Evolutionary conservation across 2,329 filamentous ascomycete species (phyloP), one percentile per base, ranked within the genome.

Genomic region (Apiospora sp.): DNA sequence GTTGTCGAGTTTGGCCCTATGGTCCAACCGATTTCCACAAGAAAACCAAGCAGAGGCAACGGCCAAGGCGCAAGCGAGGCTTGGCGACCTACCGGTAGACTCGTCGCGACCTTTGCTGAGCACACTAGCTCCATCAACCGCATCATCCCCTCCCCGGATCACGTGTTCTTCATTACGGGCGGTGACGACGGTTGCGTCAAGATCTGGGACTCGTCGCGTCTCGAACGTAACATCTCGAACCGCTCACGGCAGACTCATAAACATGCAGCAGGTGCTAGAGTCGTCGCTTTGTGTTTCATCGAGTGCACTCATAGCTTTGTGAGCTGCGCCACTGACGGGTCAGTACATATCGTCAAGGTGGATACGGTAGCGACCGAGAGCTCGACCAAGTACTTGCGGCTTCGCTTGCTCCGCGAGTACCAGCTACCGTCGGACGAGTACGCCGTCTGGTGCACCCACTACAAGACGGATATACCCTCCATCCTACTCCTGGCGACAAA

Each of bases 261-360:
- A 72, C 94, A 98, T 77, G 89, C 88, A 0, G 83, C 89, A 0
- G 92, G 92, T 1, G 89, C 92, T 0, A 92, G 90, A 73, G 93
- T 98, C 2, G 91, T 94, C 43, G 92, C 94, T 19, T 82, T 99
- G 30, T 95, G 94, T 77, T 98, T 99, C 80, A 90, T 99, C 51
- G 95, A 98, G 79, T 93, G 95, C 76, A 98, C 95, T 0, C 95
- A 98, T 81, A 95, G 94, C 30, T 98, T 99, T 80, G 88, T 98
- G 74, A 97, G 94, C 79, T 96, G 94, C 70, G 95, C 94, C 6
- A 94, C 90, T 67, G 95, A 99, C 81, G 96, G 96, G 30, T 96
- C 92, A 77, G 92, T 99, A 13, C 93, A 97, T 79, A 93, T 97
- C 2, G 93, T 98, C 74, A 94, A 94, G 79, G 91, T 97, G n/a